phyloP scores from a whole-genome alignment of 306 rosid species.

The Vicia sativa region DNA sequence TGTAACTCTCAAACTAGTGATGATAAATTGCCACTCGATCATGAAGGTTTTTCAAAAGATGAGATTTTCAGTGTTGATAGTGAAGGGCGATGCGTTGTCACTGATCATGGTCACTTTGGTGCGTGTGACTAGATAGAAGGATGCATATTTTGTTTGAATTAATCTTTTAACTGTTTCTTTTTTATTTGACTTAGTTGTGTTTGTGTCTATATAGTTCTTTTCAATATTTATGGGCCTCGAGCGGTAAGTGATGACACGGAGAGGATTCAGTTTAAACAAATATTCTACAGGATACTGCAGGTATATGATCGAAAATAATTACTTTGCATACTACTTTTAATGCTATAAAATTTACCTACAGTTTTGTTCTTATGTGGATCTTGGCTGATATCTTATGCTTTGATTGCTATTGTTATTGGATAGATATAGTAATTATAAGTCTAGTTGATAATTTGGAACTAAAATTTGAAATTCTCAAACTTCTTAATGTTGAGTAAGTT shows the following conservation, averaged over 20 bases:
- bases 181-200: constrained; percentile 27
- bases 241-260: constrained; percentile 77
- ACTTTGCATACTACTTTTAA: constrained; percentile 24
- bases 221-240: constrained; percentile 90
- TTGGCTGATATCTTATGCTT: constrained; percentile 30
- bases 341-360: constrained; percentile 11
- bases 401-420: constrained; percentile 14
- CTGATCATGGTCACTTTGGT: constrained; percentile 88
- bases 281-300: constrained; percentile 73
- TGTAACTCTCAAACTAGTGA: constrained; percentile 44
- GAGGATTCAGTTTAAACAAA: constrained; percentile 75
- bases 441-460: constrained; percentile 26
- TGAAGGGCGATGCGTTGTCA: constrained; percentile 83
- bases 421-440: constrained; percentile 14
- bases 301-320: constrained; percentile 44
- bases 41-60: constrained; percentile 64
- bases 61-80: constrained; percentile 78
- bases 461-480: constrained; percentile 8
- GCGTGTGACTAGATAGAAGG: constrained; percentile 10
- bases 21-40: constrained; percentile 47
- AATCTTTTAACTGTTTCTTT: constrained; percentile 5
- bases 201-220: constrained; percentile 64
- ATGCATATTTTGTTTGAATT: constrained; percentile 3
- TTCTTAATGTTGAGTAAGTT: constrained; percentile 16
- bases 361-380: constrained; percentile 22